These are phyloP conservation scores for Hamigera avellanea DNA, from an alignment of 495 filamentous ascomycete species.

Conservation along the genomic window DNA sequence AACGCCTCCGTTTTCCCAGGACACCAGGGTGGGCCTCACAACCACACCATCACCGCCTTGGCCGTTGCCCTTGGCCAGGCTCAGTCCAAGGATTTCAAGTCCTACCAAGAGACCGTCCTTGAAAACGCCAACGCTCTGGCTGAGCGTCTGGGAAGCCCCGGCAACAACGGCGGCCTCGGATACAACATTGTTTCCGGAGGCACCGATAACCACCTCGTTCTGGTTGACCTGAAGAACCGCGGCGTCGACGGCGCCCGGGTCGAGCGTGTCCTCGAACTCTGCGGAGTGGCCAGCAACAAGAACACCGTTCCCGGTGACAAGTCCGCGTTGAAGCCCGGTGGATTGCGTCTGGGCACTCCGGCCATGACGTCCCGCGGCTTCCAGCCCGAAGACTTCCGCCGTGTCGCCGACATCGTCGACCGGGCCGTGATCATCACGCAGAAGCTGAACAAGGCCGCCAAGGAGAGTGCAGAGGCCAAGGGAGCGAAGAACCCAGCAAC, in stretches of 20 bases:
- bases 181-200: conserved; percentile 88
- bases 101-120: conserved; percentile 82
- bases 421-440: conserved; percentile 77
- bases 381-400: conserved; percentile 70
- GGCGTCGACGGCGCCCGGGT: conserved; percentile 86
- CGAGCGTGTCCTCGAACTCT: conserved; percentile 86
- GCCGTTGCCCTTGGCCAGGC: conserved; percentile 91
- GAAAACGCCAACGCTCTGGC: conserved; percentile 80
- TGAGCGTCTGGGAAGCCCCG: conserved; percentile 56
- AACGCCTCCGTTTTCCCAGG: conserved; percentile 98
- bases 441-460: conserved; percentile 68
- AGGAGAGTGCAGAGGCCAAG: conserved; percentile 61
- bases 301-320: conserved; percentile 96
- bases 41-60: conserved; percentile 95
- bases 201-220: conserved; percentile 93
- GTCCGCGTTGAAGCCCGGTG: conserved; percentile 83
- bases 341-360: conserved; percentile 83
- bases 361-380: conserved; percentile 97
- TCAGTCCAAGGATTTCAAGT: conserved; percentile 73
- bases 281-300: conserved; percentile 94
- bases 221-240: conserved; percentile 89
- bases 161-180: conserved; percentile 65
- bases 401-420: conserved; percentile 90
- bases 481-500: conserved; percentile 65
- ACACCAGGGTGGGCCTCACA: conserved; percentile 96